Conservation (phyloP, 164 flowering plant genomes). For the Aristolochia californica region DNA sequence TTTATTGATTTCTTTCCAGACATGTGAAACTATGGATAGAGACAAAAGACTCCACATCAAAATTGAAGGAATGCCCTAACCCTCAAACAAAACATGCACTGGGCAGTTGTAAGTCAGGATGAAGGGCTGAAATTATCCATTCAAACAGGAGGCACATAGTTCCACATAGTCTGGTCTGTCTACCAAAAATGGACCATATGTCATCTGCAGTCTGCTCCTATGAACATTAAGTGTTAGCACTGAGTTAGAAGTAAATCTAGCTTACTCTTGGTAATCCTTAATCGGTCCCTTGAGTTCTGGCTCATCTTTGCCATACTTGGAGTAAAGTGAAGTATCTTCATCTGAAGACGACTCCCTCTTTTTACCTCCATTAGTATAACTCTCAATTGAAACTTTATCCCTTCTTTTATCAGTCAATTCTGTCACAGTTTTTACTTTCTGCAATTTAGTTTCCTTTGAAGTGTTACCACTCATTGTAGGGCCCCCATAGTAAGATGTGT, state of each 20-base stretch:
- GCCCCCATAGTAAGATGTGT: constrained; percentile 29
- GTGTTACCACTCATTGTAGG: constrained; percentile 19
- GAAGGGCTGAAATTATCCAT: too few relatives aligned
- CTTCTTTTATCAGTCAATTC: constrained; percentile 29
- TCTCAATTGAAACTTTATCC: constrained; percentile 21
- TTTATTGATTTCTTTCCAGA: too few relatives aligned
- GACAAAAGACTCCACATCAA: too few relatives aligned
- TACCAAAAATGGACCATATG: neutral
- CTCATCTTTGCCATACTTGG: constrained; percentile 77
- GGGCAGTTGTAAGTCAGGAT: too few relatives aligned
- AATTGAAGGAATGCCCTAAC: too few relatives aligned
- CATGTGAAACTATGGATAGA: too few relatives aligned
- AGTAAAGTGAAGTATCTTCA: constrained; percentile 50
- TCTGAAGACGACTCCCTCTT: constrained; percentile 60
- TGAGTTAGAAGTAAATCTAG: constrained; percentile 4
- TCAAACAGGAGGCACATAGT: neutral
- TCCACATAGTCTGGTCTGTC: neutral
- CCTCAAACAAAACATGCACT: too few relatives aligned
- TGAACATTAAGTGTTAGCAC: too few relatives aligned
- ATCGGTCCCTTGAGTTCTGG: constrained; percentile 88
- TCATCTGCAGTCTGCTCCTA: too few relatives aligned
- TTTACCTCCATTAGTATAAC: constrained; percentile 22
- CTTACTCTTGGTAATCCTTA: constrained; percentile 68
- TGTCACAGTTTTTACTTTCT: constrained; percentile 22
- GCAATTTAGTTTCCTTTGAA: constrained; percentile 33